Evolutionary conservation across 768 basidiomycete species (phyloP), one percentile per base, ranked within the genome.

Genomic region (Rickenella mellea): DNA sequence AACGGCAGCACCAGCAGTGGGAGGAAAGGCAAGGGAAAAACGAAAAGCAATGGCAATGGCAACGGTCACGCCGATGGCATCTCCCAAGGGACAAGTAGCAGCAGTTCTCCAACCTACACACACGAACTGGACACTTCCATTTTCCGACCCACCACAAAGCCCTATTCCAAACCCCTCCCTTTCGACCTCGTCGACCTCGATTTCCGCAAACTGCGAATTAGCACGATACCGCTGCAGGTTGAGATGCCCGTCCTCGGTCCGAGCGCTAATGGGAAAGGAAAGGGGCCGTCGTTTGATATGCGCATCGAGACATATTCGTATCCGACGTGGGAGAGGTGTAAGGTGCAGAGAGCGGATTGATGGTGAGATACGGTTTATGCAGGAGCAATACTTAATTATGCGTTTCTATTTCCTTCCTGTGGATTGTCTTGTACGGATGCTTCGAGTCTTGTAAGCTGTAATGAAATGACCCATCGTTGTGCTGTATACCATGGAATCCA

Each of bases 271-370:
- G 32, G 48, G 15, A 50, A 22, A 33, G 26, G 26, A 22, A 58
- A 42, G 37, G 48, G 51, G 46, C 41, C 50, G 45, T 49, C 54
- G 40, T 60, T 61, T 39, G 58, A 55, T 19, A 58, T 66, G 51
- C 56, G 60, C 54, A 61, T 62, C 14, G 75, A 71, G 57, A 69
- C 70, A 44, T 64, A 73, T 26, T 48, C 64, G 14, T 77, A 73
- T 54, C 78, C 80, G 22, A 73, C 67, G 40, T 83, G 80, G 80
- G 79, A 83, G 55, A 64, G 75, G 45, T 82, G 83, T 55, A 54
- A 69, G 29, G 67, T 81, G 28, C 69, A 67, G 49, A 63, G 57
- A 27, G 57, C 33, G 19, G 33, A 5, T 17, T n/a, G n/a, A n/a
- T n/a, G n/a, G n/a, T n/a, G n/a, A n/a, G n/a, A n/a, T n/a, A n/a